Evolutionary conservation across 352 stramenopile genomes (phyloP).

Genomic region (Globisporangium perplexum): DNA sequence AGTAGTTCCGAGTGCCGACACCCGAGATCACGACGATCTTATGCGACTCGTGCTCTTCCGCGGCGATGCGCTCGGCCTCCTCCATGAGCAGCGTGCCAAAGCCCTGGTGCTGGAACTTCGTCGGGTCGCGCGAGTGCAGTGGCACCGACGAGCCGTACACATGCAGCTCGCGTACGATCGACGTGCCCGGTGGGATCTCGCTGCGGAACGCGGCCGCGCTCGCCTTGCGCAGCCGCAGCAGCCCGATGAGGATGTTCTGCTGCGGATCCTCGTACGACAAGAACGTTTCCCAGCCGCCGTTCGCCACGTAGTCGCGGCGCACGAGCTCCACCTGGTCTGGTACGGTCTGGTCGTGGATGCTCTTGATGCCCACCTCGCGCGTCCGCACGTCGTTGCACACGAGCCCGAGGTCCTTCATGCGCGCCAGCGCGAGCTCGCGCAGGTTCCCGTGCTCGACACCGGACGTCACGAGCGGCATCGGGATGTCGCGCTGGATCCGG

Average conservation of each 20-base stretch:
- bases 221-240: slow-evolving; percentile 91
- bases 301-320: slow-evolving; percentile 93
- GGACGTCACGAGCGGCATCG: slow-evolving; percentile 96
- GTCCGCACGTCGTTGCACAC: slow-evolving; percentile 94
- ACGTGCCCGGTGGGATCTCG: slow-evolving; percentile 64
- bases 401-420: slow-evolving; percentile 91
- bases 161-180: slow-evolving; percentile 90
- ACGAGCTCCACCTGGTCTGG: slow-evolving; percentile 96
- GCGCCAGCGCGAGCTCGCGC: slow-evolving; percentile 88
- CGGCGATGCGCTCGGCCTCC: slow-evolving; percentile 94
- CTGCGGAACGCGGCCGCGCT: slow-evolving; percentile 75
- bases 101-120: slow-evolving; percentile 96
- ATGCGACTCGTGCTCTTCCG: slow-evolving; percentile 92
- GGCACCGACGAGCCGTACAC: slow-evolving; percentile 97
- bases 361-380: slow-evolving; percentile 95
- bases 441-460: slow-evolving; percentile 96
- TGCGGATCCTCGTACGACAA: slow-evolving; percentile 94
- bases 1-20: slow-evolving; percentile 96
- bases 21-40: slow-evolving; percentile 97
- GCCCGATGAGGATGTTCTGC: slow-evolving; percentile 96
- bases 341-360: slow-evolving; percentile 92
- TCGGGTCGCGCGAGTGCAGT: slow-evolving; percentile 91
- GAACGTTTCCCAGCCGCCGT: slow-evolving; percentile 97
- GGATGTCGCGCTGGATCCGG: slow-evolving; percentile 96
- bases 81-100: slow-evolving; percentile 97